Evolutionary conservation across 371 early-diverging fungal species (phyloP).

Genomic region (Apophysomyces sp.): DNA sequence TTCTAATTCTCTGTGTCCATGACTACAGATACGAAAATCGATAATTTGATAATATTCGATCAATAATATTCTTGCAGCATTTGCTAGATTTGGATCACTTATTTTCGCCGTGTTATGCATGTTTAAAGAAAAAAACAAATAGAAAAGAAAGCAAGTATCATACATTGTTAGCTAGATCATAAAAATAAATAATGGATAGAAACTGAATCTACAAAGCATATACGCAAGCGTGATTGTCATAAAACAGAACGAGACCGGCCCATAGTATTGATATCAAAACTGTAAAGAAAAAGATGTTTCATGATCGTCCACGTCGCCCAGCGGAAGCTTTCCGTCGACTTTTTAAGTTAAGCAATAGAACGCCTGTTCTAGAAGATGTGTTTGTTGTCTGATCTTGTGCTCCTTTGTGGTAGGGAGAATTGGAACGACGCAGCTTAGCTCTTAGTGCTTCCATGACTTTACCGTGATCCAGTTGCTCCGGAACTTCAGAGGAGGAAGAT

Average conservation of each 20-base stretch:
- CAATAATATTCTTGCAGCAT: no score
- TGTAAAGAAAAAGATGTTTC: conserved; percentile 3
- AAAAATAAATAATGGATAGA: not conserved
- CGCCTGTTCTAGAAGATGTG: conserved; percentile 18
- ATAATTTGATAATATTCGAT: no score
- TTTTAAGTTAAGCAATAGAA: conserved; percentile 39
- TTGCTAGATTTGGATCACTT: not conserved
- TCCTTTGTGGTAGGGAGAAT: conserved; percentile 1
- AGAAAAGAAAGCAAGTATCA: not conserved
- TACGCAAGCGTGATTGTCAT: not conserved
- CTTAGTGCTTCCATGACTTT: conserved; percentile 36
- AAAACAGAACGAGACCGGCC: not conserved
- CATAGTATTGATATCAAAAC: not conserved
- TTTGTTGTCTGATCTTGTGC: not conserved
- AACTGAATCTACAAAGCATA: not conserved
- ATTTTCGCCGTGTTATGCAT: not conserved
- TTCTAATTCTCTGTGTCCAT: no score
- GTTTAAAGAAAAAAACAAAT: not conserved
- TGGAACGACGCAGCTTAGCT: conserved; percentile 33
- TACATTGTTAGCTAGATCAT: not conserved
- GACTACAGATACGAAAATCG: no score
- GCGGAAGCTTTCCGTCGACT: conserved; percentile 37
- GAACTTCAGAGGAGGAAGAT: not conserved
- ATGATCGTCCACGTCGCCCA: conserved; percentile 8
- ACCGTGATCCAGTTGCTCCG: conserved; percentile 16